Evolutionary conservation across 345 rosid species (phyloP).

Genomic region (Ceriops tagal): DNA sequence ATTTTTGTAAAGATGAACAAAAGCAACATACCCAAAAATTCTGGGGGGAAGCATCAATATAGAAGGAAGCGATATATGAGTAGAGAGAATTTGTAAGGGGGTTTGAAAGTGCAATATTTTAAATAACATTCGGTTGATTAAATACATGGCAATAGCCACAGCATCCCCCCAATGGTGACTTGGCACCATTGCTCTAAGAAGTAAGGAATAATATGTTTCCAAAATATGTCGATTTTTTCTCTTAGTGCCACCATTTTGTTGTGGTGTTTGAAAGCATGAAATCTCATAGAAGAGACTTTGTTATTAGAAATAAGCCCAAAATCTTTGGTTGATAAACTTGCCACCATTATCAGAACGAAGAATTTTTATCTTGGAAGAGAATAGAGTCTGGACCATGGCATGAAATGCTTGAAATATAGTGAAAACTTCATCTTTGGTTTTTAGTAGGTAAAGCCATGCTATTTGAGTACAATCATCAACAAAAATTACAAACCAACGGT

Average conservation of each 20-base stretch:
- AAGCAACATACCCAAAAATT: background rate
- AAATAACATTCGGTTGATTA: background rate
- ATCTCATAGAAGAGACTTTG: background rate
- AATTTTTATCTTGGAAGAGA: background rate
- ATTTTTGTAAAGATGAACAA: background rate
- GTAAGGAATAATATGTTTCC: background rate
- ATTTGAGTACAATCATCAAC: no score
- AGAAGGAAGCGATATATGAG: background rate
- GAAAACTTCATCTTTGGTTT: no score
- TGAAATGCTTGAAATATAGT: no score
- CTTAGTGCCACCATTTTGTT: background rate
- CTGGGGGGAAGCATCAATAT: background rate
- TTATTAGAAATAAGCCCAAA: background rate
- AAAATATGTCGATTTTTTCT: background rate
- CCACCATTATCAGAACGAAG: background rate
- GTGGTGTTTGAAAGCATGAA: background rate
- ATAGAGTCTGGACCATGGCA: background rate
- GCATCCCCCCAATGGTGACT: background rate
- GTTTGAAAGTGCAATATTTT: background rate
- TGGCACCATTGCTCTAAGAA: background rate
- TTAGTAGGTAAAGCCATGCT: no score
- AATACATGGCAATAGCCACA: background rate
- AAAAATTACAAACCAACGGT: no score
- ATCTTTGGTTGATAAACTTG: background rate
- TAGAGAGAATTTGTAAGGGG: background rate